Conservation (phyloP, 371 early-diverging fungal species). For the Actinomortierella ambigua region DNA sequence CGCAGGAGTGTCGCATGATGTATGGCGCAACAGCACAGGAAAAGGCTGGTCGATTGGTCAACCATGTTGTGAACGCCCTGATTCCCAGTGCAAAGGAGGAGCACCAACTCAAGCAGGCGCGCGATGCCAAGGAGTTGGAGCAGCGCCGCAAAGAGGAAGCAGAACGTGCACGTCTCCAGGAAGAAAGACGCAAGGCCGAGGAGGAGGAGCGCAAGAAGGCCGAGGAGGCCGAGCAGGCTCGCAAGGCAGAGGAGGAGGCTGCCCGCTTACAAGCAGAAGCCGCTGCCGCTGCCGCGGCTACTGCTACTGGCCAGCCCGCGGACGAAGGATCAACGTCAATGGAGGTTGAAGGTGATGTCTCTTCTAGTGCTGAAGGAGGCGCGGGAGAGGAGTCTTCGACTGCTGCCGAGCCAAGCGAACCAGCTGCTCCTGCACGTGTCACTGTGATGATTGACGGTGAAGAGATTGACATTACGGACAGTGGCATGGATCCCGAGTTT, state of each 20-base stretch:
- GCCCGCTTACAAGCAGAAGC: conserved; percentile 26
- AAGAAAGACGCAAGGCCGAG: conserved; percentile 58
- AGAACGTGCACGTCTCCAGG: conserved; percentile 51
- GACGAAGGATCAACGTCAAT: conserved; percentile 50
- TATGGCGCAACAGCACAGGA: conserved; percentile 67
- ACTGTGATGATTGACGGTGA: conserved; percentile 73
- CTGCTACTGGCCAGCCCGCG: conserved; percentile 17
- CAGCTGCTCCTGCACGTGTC: conserved; percentile 33
- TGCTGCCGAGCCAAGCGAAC: conserved; percentile 43
- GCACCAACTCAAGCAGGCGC: conserved; percentile 40
- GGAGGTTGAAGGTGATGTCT: conserved; percentile 51
- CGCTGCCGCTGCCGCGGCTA: conserved; percentile 27
- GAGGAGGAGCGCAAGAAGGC: conserved; percentile 52
- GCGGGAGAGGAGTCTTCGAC: conserved; percentile 4
- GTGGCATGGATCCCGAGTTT: conserved; percentile 95
- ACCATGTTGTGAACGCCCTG: conserved; percentile 71
- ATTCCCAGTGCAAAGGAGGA: conserved; percentile 80
- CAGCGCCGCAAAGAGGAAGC: conserved; percentile 61
- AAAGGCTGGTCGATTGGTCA: conserved; percentile 62
- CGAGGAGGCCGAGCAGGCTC: conserved; percentile 37
- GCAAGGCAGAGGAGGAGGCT: conserved; percentile 26
- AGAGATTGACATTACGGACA: conserved; percentile 87
- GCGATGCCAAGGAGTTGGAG: conserved; percentile 59
- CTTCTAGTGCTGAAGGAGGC: not conserved
- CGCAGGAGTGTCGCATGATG: conserved; percentile 85